Percentiles rank a stretch among this genome's conserved stretches.
These are phyloP conservation scores for Chaetomium strumarium DNA, from an alignment of 2,329 filamentous ascomycete species.

Conservation along the genomic window DNA sequence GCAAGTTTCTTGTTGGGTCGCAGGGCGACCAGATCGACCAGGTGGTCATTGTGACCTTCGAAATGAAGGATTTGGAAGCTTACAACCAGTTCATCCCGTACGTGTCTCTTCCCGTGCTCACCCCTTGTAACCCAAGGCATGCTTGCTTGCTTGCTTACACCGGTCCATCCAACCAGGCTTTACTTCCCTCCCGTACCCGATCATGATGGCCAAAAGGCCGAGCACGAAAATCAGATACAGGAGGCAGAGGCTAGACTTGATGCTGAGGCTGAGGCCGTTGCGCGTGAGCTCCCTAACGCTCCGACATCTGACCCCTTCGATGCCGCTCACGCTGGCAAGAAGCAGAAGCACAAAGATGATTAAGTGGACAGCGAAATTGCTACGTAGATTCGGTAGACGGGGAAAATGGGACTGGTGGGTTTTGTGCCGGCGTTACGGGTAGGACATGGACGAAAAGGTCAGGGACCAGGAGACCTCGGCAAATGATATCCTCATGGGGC, in stretches of 20 bases:
- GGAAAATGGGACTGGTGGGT: background rate
- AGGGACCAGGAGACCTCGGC: background rate
- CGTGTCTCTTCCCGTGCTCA: conserved; percentile 29
- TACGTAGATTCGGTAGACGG: too few species aligned
- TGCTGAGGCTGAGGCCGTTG: conserved; percentile 26
- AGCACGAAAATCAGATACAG: conserved; percentile 8
- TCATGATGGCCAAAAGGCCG: background rate
- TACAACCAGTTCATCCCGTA: conserved; percentile 71
- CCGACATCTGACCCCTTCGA: conserved; percentile 26
- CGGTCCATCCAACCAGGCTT: conserved; percentile 16
- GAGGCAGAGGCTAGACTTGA: conserved; percentile 19
- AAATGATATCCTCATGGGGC: background rate
- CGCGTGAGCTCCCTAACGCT: conserved; percentile 26
- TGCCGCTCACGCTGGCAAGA: conserved; percentile 25
- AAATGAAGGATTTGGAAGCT: conserved; percentile 66
- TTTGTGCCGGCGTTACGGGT: conserved; percentile 3
- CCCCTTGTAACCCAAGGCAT: too few species aligned
- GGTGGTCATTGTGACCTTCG: conserved; percentile 81
- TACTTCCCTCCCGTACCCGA: conserved; percentile 29
- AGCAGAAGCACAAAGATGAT: conserved; percentile 20
- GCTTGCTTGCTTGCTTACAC: background rate
- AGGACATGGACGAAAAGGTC: background rate
- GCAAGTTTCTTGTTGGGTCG: conserved; percentile 46
- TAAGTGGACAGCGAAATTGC: background rate
- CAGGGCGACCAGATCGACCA: conserved; percentile 53